Evolutionary conservation across 345 rosid species (phyloP).

Genomic region (Populus pruinosa): DNA sequence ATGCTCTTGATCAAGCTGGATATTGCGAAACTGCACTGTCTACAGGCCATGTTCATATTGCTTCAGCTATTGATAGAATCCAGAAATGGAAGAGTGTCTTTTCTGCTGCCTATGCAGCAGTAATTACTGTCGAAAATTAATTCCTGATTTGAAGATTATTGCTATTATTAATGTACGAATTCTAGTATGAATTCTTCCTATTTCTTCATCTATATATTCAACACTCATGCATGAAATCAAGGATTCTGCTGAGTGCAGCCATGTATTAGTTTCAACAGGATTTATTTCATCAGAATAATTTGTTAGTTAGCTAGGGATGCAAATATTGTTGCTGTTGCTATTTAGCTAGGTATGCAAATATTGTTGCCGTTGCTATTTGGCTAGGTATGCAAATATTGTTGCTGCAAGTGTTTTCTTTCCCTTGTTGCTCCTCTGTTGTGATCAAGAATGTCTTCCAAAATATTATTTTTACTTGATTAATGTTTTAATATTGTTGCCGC

Average conservation of each 20-base stretch:
- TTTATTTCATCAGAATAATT: neutral
- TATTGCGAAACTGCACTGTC: conserved; percentile 10
- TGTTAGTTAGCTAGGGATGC: neutral
- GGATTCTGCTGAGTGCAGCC: neutral
- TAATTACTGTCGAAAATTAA: neutral
- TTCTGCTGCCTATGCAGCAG: conserved; percentile 4
- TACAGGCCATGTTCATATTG: neutral
- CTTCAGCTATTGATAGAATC: neutral
- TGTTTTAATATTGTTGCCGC: too few relatives aligned
- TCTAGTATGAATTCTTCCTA: neutral
- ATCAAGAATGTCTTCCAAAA: too few relatives aligned
- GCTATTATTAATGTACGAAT: neutral
- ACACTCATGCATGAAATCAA: neutral
- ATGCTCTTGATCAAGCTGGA: conserved; percentile 11
- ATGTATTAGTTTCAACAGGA: neutral
- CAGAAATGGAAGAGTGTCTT: conserved; percentile 10
- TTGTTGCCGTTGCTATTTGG: too few relatives aligned
- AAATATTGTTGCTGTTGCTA: too few relatives aligned
- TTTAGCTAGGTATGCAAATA: too few relatives aligned
- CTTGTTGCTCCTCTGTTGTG: too few relatives aligned
- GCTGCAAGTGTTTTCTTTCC: too few relatives aligned
- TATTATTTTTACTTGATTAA: too few relatives aligned
- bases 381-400: too few relatives aligned
- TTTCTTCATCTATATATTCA: neutral
- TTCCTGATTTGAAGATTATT: neutral